Conservation (phyloP, 106 monocot species). For the Apostasia ramifera region DNA sequence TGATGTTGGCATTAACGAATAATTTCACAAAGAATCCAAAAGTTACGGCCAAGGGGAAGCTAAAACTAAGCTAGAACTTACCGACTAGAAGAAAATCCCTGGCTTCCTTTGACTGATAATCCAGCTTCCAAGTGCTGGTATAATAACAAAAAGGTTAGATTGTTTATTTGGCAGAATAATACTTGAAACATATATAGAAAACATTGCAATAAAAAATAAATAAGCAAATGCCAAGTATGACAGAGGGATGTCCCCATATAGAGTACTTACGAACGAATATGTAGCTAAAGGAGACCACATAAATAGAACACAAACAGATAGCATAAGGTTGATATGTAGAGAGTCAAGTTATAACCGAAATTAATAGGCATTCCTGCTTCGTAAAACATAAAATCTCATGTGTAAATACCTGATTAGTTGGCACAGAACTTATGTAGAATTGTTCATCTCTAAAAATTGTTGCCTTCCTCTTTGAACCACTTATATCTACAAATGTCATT, state of each 20-base stretch:
- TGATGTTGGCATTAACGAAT: too few species aligned
- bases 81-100: constrained; percentile 63
- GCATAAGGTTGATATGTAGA: too few species aligned
- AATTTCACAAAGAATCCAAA: too few species aligned
- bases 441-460: constrained; percentile 80
- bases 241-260: too few species aligned
- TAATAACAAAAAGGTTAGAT: constrained; percentile 6
- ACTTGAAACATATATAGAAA: not conserved
- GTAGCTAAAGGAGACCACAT: too few species aligned
- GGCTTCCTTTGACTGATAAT: constrained; percentile 51
- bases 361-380: too few species aligned
- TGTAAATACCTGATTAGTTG: constrained; percentile 59
- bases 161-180: not conserved
- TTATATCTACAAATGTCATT: constrained; percentile 37
- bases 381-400: too few species aligned
- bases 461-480: constrained; percentile 48
- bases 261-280: too few species aligned
- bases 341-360: too few species aligned
- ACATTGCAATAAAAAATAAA: not conserved
- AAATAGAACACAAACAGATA: too few species aligned
- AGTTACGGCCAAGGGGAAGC: too few species aligned
- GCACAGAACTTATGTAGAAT: constrained; percentile 81
- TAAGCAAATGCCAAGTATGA: not conserved
- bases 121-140: constrained; percentile 80
- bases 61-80: constrained; percentile 16